Evolutionary conservation across 164 flowering plant species (phyloP).

Genomic region (Stephania yunnanensis): DNA sequence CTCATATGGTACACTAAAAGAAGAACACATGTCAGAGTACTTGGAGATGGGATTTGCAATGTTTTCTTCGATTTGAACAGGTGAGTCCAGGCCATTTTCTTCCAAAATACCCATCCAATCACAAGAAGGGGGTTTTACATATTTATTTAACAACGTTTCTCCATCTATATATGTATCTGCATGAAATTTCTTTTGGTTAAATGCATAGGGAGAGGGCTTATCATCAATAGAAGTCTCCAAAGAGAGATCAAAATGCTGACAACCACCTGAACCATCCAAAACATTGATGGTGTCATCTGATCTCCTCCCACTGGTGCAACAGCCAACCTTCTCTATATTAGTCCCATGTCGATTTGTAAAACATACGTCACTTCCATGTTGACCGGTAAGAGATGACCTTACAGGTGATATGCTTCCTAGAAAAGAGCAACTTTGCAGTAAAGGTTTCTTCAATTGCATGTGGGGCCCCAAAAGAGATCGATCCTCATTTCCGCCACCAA

Average conservation of each 20-base stretch:
- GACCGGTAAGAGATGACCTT: conserved; percentile 15
- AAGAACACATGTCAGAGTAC: conserved; percentile 21
- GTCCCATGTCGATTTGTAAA: conserved; percentile 19
- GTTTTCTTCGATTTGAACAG: conserved; percentile 5
- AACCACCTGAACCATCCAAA: conserved; percentile 20
- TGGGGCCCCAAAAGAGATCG: conserved; percentile 9
- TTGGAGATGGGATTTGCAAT: conserved; percentile 15
- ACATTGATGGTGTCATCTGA: conserved; percentile 12
- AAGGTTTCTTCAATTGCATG: conserved; percentile 22
- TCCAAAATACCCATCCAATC: conserved; percentile 17
- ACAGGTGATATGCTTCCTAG: conserved; percentile 21
- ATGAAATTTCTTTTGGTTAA: conserved; percentile 7
- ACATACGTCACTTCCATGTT: conserved; percentile 18
- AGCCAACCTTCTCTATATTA: conserved; percentile 24
- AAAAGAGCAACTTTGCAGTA: conserved; percentile 34
- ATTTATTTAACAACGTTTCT: conserved; percentile 21
- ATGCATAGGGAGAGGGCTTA: conserved; percentile 15
- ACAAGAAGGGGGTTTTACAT: conserved; percentile 11
- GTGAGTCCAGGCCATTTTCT: conserved; percentile 20
- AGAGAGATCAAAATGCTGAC: conserved; percentile 18
- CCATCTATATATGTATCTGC: conserved; percentile 19
- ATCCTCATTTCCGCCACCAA: conserved; percentile 17
- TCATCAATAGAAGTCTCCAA: conserved; percentile 15
- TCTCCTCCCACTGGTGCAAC: conserved; percentile 21
- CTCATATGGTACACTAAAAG: conserved; percentile 13